phyloP scores from a whole-genome alignment of 2,329 filamentous ascomycete species.

The Ophiosphaerella herpotricha region DNA sequence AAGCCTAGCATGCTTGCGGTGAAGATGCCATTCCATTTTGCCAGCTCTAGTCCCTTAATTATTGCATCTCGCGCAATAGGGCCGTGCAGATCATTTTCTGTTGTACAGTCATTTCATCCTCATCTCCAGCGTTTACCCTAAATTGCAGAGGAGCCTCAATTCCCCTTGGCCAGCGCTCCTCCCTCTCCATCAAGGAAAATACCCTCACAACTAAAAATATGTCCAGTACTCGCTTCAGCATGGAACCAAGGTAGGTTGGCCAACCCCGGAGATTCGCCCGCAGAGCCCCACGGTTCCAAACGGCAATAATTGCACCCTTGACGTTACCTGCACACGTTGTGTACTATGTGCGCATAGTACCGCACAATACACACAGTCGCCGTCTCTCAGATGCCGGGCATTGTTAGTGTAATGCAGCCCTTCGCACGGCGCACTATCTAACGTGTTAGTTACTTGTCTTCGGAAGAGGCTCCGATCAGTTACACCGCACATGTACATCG shows the following conservation, averaged over 20 bases:
- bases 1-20: neutral
- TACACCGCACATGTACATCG: neutral
- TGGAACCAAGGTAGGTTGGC: neutral
- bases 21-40: neutral
- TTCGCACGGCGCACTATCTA: no score
- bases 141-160: no score
- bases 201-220: neutral
- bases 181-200: slow-evolving; percentile 5
- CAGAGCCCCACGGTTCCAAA: slow-evolving; percentile 6
- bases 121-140: no score
- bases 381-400: no score
- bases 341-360: neutral
- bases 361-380: neutral
- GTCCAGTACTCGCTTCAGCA: neutral
- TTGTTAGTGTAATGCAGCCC: no score
- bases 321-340: neutral
- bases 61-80: no score
- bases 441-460: no score
- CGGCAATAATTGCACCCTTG: no score
- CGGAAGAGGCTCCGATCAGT: slow-evolving; percentile 1
- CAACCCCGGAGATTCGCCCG: slow-evolving; percentile 7
- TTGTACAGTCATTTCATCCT: no score
- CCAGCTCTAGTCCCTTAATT: neutral
- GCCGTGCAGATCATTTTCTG: no score
- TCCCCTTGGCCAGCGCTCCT: slow-evolving; percentile 6